Evolutionary conservation across 2,329 filamentous ascomycete species (phyloP), one percentile per base, ranked within the genome.

Genomic region (Calonectria hongkongensis): DNA sequence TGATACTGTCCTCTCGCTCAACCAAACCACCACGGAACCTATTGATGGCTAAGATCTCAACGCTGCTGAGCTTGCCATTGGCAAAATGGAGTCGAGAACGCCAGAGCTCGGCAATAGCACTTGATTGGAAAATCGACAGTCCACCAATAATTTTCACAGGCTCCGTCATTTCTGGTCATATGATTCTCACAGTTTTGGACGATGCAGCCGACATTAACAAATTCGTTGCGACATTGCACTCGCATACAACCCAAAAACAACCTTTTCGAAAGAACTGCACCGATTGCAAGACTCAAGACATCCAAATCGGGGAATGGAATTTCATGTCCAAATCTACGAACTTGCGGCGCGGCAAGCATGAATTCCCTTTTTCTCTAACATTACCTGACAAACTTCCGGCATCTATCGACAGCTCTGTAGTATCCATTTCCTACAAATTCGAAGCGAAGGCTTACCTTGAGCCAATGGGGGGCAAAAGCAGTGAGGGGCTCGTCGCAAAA

Each of bases 31-130:
- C n/a, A 4, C n/a, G 8, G 43, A 12, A 36, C 12, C 10, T 18
- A n/a, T 39, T 39, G 16, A 58, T 58, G 54, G 33, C 54, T 15
- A 58, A 58, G 13, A 58, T 58, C 30, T 58, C 54, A 21, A 58
- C 54, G 13, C 41, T 58, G 33, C 54, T 58, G 5, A 58, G 54
- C n/a, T 36, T 36, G n/a, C 54, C 54, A 15, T 39, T 58, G 33
- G 54, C 12, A 7, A 58, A 41, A 58, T 58, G 54, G 54, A 58
- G 25, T 33, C 54, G 54, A 4, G 54, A 58, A 39, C 54, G 54
- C 8, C 54, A 58, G 54, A 41, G 33, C 9, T 58, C 54, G 6
- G n/a, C 33, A 16, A 21, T 58, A 25, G 39, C 33, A 13, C 15
- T 58, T 3, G 54, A 58, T 21, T 41, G 30, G n/a, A 18, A 7